Base-by-base conservation (phyloP, 306 rosid species). In the Cicer chorassanicum region DNA sequence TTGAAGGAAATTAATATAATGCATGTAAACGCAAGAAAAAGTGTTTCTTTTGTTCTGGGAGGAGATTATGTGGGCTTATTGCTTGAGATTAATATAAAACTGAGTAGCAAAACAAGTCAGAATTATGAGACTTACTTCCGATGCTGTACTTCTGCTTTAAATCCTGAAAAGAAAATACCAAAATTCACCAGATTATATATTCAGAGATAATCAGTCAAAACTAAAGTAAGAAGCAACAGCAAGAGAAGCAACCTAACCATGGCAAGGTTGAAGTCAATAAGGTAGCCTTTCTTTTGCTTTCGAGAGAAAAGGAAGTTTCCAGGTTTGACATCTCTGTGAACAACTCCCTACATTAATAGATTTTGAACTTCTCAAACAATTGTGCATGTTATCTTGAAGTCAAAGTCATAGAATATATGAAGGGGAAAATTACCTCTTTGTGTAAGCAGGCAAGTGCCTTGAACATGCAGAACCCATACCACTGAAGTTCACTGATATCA, bases 301-400 rank as follows among this genome's bases (percentile, higher is more conserved):
- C 88, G 84, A 59, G 93, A 90, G 82, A 90, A 93, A 56, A 93
- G 98, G 77, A 93, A 93, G 72, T 93, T 93, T n/a, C 98, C 98
- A 66, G 98, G 98, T 82, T 90, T 93, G 69, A 93, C 83, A 81
- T 93, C 98, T 78, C 98, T 83, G 57, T 93, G 97, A 46, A 87
- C 63, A n/a, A 89, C 84, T 78, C 91, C 97, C 98, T 90, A 80
- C 70, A 71, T 78, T 12, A 56, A 66, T 11, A 59, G 70, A 38
- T 40, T 68, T 83, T 39, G 65, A 38, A 69, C 65, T 46, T 69
- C 18, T 79, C 65, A 69, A 53, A 43, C 12, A 73, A 73, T 34
- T 40, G 60, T 49, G 62, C 1, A 46, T 41, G 14, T 39, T 21
- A 46, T 56, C 43, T 29, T 24, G 5, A 51, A 14, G 80, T 71